Evolutionary conservation across 2,329 filamentous ascomycete genomes (phyloP).

Genomic region (Thelonectria discophora): DNA sequence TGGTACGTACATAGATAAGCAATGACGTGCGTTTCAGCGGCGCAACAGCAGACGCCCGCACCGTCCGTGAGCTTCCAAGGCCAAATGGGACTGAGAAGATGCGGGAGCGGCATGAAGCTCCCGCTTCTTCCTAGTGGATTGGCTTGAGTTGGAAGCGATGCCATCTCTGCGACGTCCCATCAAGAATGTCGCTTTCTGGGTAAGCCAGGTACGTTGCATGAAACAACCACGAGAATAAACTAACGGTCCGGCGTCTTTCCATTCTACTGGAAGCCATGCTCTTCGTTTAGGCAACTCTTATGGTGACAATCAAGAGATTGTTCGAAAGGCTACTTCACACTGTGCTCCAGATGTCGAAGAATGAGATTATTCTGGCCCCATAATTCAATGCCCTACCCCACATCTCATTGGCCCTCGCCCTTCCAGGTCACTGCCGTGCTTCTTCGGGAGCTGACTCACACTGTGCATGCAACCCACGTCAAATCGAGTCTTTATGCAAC

Average conservation of each 20-base stretch:
- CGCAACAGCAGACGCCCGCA: neutral
- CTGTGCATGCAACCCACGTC: conserved; percentile 2
- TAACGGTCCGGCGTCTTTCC: neutral
- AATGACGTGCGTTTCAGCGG: neutral
- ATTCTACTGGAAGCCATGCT: no score
- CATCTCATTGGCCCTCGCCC: neutral
- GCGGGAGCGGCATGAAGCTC: neutral
- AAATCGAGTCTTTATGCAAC: neutral
- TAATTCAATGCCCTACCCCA: neutral
- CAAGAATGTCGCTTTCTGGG: neutral
- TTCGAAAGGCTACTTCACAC: no score
- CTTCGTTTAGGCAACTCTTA: no score
- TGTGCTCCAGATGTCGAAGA: no score
- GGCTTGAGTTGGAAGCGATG: no score
- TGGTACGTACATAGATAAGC: neutral
- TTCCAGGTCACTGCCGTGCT: neutral
- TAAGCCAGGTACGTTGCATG: neutral
- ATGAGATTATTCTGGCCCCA: neutral
- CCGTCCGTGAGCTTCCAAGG: neutral
- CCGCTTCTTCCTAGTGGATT: neutral
- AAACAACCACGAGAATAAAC: neutral
- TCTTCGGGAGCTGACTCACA: conserved; percentile 6
- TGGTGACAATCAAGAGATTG: no score
- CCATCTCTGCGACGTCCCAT: no score
- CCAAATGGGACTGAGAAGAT: neutral